Conservation (phyloP, 1,284 basidiomycete genomes). For the Tetrapyrgos nigripes region DNA sequence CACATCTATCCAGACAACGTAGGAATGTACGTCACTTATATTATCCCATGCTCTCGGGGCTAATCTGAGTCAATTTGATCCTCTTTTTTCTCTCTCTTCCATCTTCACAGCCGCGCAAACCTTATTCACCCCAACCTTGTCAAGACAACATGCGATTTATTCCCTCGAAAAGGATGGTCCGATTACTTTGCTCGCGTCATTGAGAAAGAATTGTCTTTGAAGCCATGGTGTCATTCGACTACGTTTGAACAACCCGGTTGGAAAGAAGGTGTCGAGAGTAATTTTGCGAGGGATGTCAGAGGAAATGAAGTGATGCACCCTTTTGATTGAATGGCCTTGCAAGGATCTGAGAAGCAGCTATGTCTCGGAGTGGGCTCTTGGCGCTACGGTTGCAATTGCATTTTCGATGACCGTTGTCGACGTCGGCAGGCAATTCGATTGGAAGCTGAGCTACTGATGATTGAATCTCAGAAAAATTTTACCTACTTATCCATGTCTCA, state of each 20-base stretch:
- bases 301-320: slow-evolving; percentile 50
- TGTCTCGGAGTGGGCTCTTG: no score
- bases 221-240: slow-evolving; percentile 60
- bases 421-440: no score
- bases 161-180: slow-evolving; percentile 55
- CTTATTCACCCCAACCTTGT: slow-evolving; percentile 51
- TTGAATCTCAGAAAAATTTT: no score
- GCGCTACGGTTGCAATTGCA: no score
- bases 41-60: neutral
- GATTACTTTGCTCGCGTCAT: slow-evolving; percentile 52
- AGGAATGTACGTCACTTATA: slow-evolving; percentile 47
- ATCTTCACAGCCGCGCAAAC: slow-evolving; percentile 48
- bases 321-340: slow-evolving; percentile 44
- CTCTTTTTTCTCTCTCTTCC: neutral
- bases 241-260: slow-evolving; percentile 56
- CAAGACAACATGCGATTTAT: slow-evolving; percentile 47
- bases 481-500: no score
- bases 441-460: no score
- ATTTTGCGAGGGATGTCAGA: slow-evolving; percentile 56
- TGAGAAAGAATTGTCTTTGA: slow-evolving; percentile 52
- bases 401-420: no score
- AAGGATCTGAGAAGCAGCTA: no score
- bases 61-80: neutral
- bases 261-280: slow-evolving; percentile 50
- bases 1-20: slow-evolving; percentile 43